A percentile compares a stretch with the other conserved stretches of the same genome.
Conservation (phyloP, 306 rosid genomes). For the Trichosanthes truncata region DNA sequence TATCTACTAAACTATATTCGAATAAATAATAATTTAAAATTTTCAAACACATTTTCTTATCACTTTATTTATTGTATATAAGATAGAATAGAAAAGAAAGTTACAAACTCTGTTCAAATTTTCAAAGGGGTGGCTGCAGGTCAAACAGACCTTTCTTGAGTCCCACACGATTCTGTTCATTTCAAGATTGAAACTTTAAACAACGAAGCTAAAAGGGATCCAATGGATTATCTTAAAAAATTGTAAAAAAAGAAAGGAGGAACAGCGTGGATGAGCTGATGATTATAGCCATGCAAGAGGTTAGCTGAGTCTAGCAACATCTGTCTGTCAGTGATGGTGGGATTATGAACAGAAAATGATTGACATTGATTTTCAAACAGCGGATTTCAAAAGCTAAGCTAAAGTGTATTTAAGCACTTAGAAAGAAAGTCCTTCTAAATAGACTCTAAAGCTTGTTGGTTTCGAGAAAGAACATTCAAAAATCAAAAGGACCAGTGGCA, state of each 20-base stretch:
- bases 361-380: not conserved
- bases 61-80: not conserved
- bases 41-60: not conserved
- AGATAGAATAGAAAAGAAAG: conserved; percentile 4
- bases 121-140: not conserved
- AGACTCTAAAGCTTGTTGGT: too few species aligned
- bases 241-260: not conserved
- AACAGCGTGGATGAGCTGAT: not conserved
- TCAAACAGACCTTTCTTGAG: not conserved
- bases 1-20: too few species aligned
- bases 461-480: not conserved
- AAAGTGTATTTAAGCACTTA: too few species aligned
- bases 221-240: not conserved
- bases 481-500: not conserved
- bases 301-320: not conserved
- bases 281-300: not conserved
- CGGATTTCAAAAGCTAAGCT: not conserved
- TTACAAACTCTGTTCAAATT: not conserved
- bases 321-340: not conserved
- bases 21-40: too few species aligned
- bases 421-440: too few species aligned
- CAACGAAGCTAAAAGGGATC: not conserved
- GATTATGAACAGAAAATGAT: not conserved
- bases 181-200: not conserved
- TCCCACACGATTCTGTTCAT: not conserved